These are phyloP conservation scores for Cronartium quercuum DNA, from an alignment of 1,284 basidiomycete genomes.

Conservation along the genomic window DNA sequence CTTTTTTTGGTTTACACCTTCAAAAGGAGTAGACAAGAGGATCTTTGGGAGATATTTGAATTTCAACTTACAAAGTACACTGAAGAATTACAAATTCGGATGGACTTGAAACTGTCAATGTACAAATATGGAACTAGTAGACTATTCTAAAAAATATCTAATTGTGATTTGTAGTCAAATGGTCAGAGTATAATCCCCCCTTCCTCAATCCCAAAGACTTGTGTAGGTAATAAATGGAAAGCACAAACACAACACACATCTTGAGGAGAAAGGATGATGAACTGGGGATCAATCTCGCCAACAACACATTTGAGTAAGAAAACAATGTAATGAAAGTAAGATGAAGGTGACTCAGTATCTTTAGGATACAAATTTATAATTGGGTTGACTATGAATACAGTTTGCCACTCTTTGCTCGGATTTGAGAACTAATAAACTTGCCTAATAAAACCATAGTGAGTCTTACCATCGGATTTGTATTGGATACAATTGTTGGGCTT, in stretches of 20 bases:
- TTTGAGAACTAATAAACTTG: conserved; percentile 1
- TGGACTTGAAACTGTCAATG: too few species aligned
- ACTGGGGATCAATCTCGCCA: not conserved
- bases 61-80: too few species aligned
- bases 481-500: conserved; percentile 12
- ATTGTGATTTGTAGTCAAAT: not conserved
- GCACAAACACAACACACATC: not conserved
- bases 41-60: too few species aligned
- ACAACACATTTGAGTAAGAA: not conserved
- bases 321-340: not conserved
- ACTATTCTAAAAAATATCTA: not conserved
- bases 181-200: not conserved
- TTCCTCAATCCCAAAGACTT: not conserved
- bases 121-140: too few species aligned
- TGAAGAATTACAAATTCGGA: too few species aligned
- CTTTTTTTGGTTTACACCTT: too few species aligned
- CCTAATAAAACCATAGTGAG: not conserved
- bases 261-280: not conserved
- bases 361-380: not conserved
- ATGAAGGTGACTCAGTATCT: not conserved
- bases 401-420: not conserved
- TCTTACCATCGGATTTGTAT: not conserved
- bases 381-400: not conserved
- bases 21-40: too few species aligned
- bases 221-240: not conserved